These are phyloP conservation scores for Camelina laxa DNA, from an alignment of 345 rosid genomes.

Conservation along the genomic window DNA sequence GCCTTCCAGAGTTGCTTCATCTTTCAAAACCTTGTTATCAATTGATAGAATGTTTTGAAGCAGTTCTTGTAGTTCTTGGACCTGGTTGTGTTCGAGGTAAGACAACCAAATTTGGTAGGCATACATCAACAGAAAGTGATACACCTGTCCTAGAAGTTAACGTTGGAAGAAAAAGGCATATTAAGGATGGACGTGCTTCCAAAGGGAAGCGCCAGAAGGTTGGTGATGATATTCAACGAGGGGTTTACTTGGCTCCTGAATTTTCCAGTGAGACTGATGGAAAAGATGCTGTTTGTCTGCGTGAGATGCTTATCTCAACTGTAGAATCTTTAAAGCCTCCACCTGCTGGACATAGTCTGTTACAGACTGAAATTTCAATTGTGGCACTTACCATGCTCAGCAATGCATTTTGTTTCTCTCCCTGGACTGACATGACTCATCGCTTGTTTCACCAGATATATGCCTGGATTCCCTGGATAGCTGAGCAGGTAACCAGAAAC, in stretches of 20 bases:
- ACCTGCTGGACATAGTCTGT: conserved; percentile 47
- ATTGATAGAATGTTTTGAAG: conserved; percentile 76
- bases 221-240: conserved; percentile 50
- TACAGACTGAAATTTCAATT: conserved; percentile 61
- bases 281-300: conserved; percentile 59
- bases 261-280: conserved; percentile 55
- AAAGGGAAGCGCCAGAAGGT: conserved; percentile 70
- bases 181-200: conserved; percentile 46
- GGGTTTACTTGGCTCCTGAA: conserved; percentile 44
- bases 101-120: conserved; percentile 39
- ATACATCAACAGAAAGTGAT: conserved; percentile 42
- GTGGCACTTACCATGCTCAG: conserved; percentile 86
- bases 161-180: conserved; percentile 69
- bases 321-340: conserved; percentile 65
- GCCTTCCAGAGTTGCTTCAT: conserved; percentile 61
- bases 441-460: conserved; percentile 63
- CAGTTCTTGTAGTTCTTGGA: conserved; percentile 62
- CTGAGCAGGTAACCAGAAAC: conserved; percentile 60
- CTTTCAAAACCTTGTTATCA: conserved; percentile 68
- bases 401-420: conserved; percentile 66
- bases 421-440: conserved; percentile 56
- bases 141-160: conserved; percentile 46
- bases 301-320: conserved; percentile 56
- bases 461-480: conserved; percentile 84
- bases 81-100: conserved; percentile 56